Base-by-base conservation (phyloP, 805 yeast genomes). In the Metschnikowia picachoensis region DNA sequence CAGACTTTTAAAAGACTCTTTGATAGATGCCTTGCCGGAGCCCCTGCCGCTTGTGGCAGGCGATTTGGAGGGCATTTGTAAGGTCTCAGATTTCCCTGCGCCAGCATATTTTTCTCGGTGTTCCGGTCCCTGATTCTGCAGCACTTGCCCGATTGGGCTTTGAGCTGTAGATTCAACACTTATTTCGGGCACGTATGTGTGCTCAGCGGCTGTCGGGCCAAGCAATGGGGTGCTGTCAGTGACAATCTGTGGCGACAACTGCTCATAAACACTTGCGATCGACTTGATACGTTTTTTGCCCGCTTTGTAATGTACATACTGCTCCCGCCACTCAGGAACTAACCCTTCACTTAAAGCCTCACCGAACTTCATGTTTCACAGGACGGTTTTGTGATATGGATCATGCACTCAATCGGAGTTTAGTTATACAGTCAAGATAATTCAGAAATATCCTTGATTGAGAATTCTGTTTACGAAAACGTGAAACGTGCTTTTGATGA, bases 241-340 rank as follows among this genome's bases (percentile, higher is more conserved):
- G 12, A 49, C 47, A n/a, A 30, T 39, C 35, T 44, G 43, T 14
- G 44, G 35, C 7, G 48, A 29, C 20, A 58, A 28, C 39, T 54
- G 57, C 10, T 50, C 53, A 30, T 50, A 47, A 35, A 59, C 35
- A 37, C 30, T 41, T 14, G 50, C 50, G 13, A 72, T 58, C 44
- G 66, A 66, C 49, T 76, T 74, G 44, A 81, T 75, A 35, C 72
- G 60, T 59, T 77, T 76, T 59, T 81, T 81, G 35, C 86, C 85
- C 10, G 65, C 60, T 55, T 82, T 81, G 60, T 85, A 85, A 58
- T 87, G 85, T 30, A 91, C 73, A 60, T 91, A 91, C 58, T 83
- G 82, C 44, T 80, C 83, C 58, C 80, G 82, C 97, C 97, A 91
- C 58, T 86, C 95, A 4, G 97, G 96, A 46, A 86, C 85, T 32